phyloP scores from a whole-genome alignment of 768 basidiomycete species.

The Boletus rubropictus region DNA sequence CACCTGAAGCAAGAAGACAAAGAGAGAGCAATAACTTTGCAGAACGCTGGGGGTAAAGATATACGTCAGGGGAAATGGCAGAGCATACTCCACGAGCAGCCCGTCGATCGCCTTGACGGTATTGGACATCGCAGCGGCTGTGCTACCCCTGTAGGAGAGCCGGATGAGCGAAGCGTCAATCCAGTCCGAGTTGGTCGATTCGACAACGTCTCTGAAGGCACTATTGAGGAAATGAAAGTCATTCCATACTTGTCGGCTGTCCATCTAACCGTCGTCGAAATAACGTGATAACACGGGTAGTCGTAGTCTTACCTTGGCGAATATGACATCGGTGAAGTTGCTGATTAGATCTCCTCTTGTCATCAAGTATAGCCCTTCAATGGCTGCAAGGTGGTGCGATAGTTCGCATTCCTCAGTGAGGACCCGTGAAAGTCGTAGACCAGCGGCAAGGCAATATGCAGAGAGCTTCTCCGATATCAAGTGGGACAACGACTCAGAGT shows the following conservation, averaged over 20 bases:
- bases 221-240: conserved; percentile 84
- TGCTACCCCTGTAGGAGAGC: conserved; percentile 56
- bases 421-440: conserved; percentile 48
- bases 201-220: conserved; percentile 63
- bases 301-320: conserved; percentile 51
- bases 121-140: conserved; percentile 39
- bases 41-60: conserved; percentile 57
- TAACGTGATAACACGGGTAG: conserved; percentile 1
- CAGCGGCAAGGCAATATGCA: conserved; percentile 50
- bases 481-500: conserved; percentile 55
- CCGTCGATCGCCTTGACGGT: conserved; percentile 64
- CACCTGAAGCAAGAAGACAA: conserved; percentile 69
- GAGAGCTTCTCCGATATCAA: conserved; percentile 59
- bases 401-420: conserved; percentile 63
- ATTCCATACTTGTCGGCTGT: conserved; percentile 61
- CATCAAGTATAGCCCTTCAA: conserved; percentile 74
- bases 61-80: conserved; percentile 78
- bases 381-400: conserved; percentile 53
- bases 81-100: conserved; percentile 68
- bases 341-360: conserved; percentile 71
- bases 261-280: conserved; percentile 48
- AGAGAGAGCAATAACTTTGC: conserved; percentile 59
- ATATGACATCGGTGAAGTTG: conserved; percentile 67
- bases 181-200: conserved; percentile 48
- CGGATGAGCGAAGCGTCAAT: conserved; percentile 67